phyloP scores from a whole-genome alignment of 2,329 filamentous ascomycete species.

The Diaporthe sp. region DNA sequence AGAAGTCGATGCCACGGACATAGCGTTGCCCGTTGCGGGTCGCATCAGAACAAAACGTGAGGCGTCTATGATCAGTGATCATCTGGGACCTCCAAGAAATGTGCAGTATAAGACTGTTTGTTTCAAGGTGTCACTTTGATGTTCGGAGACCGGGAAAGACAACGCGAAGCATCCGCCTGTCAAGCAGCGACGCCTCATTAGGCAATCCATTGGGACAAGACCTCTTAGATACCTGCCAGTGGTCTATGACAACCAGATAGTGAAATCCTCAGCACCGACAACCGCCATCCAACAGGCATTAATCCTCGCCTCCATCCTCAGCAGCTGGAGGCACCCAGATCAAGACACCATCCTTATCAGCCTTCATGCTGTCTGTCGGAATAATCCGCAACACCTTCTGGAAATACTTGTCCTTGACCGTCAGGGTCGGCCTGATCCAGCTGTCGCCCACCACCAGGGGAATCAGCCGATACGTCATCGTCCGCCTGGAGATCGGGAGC shows the following conservation, averaged over 20 bases:
- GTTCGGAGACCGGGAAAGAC: background rate
- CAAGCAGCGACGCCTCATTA: background rate
- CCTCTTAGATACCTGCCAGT: background rate
- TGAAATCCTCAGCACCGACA: background rate
- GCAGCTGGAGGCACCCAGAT: slow-evolving; percentile 69
- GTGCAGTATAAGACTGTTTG: background rate
- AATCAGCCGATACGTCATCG: slow-evolving; percentile 80
- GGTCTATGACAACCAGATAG: background rate
- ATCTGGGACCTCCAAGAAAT: background rate
- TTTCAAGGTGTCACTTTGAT: background rate
- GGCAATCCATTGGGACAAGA: background rate
- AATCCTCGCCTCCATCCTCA: slow-evolving; percentile 41
- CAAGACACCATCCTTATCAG: slow-evolving; percentile 74
- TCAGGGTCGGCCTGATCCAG: slow-evolving; percentile 80
- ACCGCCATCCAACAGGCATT: background rate
- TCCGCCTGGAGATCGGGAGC: slow-evolving; percentile 83
- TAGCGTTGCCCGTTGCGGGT: background rate
- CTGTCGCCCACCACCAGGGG: slow-evolving; percentile 71
- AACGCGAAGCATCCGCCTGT: background rate
- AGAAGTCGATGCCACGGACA: background rate
- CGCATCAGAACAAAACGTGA: background rate
- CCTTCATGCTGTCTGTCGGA: slow-evolving; percentile 80
- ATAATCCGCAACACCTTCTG: slow-evolving; percentile 89
- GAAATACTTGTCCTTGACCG: slow-evolving; percentile 91
- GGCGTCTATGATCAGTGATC: background rate